A percentile compares a stretch with the other conserved stretches of the same genome.
phyloP scores from a whole-genome alignment of 2,329 filamentous ascomycete species.

The Lecanosticta acicola region DNA sequence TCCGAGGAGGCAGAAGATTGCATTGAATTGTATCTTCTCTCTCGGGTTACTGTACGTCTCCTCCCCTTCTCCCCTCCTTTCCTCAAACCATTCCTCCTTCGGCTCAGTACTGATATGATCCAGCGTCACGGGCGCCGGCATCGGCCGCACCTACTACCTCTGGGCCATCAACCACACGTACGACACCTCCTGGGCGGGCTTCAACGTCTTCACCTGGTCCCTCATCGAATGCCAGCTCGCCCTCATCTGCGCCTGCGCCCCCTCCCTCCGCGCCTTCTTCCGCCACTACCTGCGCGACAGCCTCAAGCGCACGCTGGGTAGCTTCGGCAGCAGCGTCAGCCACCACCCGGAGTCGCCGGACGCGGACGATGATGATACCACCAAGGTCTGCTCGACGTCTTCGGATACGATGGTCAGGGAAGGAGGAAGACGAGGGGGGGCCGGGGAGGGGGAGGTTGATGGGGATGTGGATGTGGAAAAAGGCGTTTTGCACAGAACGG shows the following conservation, averaged over 20 bases:
- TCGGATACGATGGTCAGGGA: background rate
- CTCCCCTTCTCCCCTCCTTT: background rate
- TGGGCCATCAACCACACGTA: constrained; percentile 15
- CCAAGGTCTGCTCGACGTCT: background rate
- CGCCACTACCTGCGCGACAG: constrained; percentile 24
- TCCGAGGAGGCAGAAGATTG: constrained; percentile 20
- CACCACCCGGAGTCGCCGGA: constrained; percentile 9
- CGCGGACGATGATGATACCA: background rate
- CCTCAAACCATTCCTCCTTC: background rate
- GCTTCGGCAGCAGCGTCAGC: constrained; percentile 9
- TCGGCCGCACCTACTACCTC: constrained; percentile 23
- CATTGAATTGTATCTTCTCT: constrained; percentile 22
- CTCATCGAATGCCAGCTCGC: constrained; percentile 27
- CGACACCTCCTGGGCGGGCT: constrained; percentile 25
- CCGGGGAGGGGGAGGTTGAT: no score
- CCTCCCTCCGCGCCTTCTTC: constrained; percentile 27
- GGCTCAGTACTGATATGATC: background rate
- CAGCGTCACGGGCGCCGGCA: constrained; percentile 22
- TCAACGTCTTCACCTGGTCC: constrained; percentile 26
- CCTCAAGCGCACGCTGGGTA: constrained; percentile 11
- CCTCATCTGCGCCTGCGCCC: constrained; percentile 30
- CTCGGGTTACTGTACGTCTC: constrained; percentile 16
- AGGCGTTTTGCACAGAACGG: no score
- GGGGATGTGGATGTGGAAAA: no score
- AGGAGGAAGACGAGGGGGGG: background rate